Percentiles rank a stretch among this genome's conserved stretches.
Conservation (phyloP, 495 filamentous ascomycete genomes). For the Hyaloscypha hepaticicola region DNA sequence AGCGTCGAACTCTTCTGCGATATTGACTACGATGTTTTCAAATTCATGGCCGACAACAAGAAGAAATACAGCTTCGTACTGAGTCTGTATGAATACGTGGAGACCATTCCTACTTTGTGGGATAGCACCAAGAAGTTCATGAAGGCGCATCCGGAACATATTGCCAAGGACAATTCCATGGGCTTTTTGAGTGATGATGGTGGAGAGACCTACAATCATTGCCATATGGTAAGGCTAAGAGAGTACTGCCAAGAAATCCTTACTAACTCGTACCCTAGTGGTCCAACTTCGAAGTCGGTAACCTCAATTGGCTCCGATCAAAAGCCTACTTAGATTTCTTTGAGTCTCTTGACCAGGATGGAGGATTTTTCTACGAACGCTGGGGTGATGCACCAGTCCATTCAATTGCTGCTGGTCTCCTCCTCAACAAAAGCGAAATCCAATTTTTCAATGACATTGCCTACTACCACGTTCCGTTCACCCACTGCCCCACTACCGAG, state of each 20-base stretch:
- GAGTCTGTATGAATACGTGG: constrained; percentile 90
- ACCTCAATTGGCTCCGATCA: constrained; percentile 78
- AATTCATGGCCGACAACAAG: constrained; percentile 80
- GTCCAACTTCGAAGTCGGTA: constrained; percentile 92
- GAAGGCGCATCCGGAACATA: constrained; percentile 81
- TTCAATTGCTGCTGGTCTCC: constrained; percentile 85
- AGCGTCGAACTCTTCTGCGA: constrained; percentile 88
- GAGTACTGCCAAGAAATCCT: background rate
- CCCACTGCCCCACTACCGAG: constrained; percentile 91
- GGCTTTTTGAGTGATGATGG: constrained; percentile 87
- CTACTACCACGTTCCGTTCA: constrained; percentile 98
- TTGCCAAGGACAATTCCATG: constrained; percentile 83
- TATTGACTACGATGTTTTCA: constrained; percentile 79
- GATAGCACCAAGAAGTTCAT: constrained; percentile 91
- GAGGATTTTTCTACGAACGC: constrained; percentile 91
- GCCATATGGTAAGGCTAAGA: constrained; percentile 77
- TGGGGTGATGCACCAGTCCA: constrained; percentile 93
- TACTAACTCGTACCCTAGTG: constrained; percentile 50
- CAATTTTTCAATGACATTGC: constrained; percentile 99
- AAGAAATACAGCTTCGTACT: constrained; percentile 92
- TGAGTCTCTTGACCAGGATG: constrained; percentile 72
- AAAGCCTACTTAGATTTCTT: constrained; percentile 81
- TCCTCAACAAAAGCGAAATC: constrained; percentile 87
- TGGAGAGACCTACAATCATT: constrained; percentile 90
- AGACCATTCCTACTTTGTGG: constrained; percentile 96